A percentile compares a stretch with the other conserved stretches of the same genome.
These are phyloP conservation scores for Bremia lactucae DNA, from an alignment of 352 stramenopile genomes.

Conservation along the genomic window DNA sequence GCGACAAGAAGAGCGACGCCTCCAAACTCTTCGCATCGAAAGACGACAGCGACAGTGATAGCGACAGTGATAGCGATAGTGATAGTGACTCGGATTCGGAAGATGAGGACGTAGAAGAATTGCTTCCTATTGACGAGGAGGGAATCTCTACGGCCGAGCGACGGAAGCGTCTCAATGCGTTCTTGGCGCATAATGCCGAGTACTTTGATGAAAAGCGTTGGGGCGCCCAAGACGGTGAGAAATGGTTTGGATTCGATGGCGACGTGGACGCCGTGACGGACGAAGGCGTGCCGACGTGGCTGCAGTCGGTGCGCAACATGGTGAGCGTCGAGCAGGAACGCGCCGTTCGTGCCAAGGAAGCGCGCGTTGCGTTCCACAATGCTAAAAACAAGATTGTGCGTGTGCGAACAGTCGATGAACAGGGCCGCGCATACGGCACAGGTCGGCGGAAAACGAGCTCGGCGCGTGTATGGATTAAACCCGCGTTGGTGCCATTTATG, in stretches of 20 bases:
- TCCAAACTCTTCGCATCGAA: constrained; percentile 19
- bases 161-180: constrained; percentile 17
- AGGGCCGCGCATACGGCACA: constrained; percentile 82
- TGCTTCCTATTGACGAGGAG: constrained; percentile 27
- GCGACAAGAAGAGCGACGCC: constrained; percentile 14
- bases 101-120: constrained; percentile 8
- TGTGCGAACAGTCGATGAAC: constrained; percentile 55
- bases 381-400: constrained; percentile 70
- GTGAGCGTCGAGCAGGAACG: constrained; percentile 53
- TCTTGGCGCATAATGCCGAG: constrained; percentile 37
- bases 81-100: constrained; percentile 20
- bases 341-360: constrained; percentile 53
- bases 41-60: constrained; percentile 10
- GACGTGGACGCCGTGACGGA: constrained; percentile 65
- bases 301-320: constrained; percentile 72
- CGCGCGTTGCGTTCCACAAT: constrained; percentile 49
- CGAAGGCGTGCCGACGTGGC: constrained; percentile 70
- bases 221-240: constrained; percentile 50
- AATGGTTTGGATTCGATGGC: constrained; percentile 76
- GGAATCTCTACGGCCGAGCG: constrained; percentile 19
- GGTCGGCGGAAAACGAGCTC: constrained; percentile 90
- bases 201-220: constrained; percentile 64
- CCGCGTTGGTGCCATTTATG: constrained; percentile 50
- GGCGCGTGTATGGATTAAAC: constrained; percentile 91
- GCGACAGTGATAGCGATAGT: constrained; percentile 3